phyloP scores from a whole-genome alignment of 2,329 filamentous ascomycete genomes.

The Botrytis sinoallii region DNA sequence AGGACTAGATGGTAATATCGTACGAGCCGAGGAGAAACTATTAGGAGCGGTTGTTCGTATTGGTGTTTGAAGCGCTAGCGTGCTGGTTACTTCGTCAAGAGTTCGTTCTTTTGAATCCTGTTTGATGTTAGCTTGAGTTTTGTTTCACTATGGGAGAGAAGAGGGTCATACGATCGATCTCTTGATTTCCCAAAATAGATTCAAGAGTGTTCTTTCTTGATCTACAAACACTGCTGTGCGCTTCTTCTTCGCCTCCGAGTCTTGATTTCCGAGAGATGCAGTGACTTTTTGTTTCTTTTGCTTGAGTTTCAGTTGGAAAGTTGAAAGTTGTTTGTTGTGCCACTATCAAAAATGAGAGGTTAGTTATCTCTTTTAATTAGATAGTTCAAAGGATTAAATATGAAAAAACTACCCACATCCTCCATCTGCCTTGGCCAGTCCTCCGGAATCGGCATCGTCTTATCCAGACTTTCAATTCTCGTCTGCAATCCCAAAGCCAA shows the following conservation, averaged over 20 bases:
- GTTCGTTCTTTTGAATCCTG: background rate
- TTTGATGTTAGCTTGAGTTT: background rate
- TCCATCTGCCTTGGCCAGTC: constrained; percentile 6
- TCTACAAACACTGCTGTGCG: background rate
- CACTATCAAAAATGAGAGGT: background rate
- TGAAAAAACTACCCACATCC: background rate
- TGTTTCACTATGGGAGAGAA: background rate
- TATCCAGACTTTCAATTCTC: background rate
- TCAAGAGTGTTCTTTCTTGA: background rate
- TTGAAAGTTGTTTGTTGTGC: background rate
- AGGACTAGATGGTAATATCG: background rate
- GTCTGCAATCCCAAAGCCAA: background rate
- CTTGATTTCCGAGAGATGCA: background rate
- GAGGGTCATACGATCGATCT: background rate
- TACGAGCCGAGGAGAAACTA: background rate
- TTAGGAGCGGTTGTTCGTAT: background rate
- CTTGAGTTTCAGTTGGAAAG: background rate
- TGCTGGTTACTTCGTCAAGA: background rate
- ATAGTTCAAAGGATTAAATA: background rate
- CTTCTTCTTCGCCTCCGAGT: background rate
- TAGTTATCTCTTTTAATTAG: background rate
- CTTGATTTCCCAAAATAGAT: constrained; percentile 9
- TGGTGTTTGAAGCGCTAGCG: background rate
- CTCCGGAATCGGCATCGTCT: background rate
- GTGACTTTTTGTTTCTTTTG: background rate